Conservation (phyloP, 768 basidiomycete species). For the Lactarius pseudohatsudake region DNA sequence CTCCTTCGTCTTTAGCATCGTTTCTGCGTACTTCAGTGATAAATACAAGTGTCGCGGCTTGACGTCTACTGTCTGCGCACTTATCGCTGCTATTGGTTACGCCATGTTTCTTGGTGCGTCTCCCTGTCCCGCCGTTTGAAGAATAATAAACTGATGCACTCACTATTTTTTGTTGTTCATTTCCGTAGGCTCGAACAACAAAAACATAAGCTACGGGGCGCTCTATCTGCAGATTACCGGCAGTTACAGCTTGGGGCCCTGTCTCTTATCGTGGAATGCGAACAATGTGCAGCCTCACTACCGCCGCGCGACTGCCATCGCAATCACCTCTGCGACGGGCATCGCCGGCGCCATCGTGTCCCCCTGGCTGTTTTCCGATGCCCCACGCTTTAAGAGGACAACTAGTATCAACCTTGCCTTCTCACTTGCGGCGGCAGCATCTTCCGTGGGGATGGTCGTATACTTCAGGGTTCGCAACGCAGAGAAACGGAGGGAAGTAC, state of each 20-base stretch:
- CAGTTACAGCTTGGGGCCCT: not conserved
- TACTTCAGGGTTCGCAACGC: no score
- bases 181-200: not conserved
- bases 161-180: not conserved
- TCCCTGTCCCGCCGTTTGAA: not conserved
- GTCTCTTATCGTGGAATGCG: not conserved
- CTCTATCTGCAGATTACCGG: not conserved
- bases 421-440: not conserved
- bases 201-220: not conserved
- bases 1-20: not conserved
- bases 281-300: not conserved
- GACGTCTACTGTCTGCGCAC: not conserved
- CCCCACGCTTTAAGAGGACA: not conserved
- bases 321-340: not conserved
- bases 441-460: no score
- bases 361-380: not conserved
- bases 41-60: not conserved
- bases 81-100: constrained; percentile 13
- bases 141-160: not conserved
- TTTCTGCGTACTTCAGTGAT: not conserved
- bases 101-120: constrained; percentile 22
- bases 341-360: not conserved
- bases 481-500: no score
- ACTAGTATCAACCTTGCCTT: not conserved
- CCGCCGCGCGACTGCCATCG: not conserved